Percentiles rank a stretch among this genome's conserved stretches.
Conservation (phyloP, 148 eudicot genomes). For the Pouteria glomerata region DNA sequence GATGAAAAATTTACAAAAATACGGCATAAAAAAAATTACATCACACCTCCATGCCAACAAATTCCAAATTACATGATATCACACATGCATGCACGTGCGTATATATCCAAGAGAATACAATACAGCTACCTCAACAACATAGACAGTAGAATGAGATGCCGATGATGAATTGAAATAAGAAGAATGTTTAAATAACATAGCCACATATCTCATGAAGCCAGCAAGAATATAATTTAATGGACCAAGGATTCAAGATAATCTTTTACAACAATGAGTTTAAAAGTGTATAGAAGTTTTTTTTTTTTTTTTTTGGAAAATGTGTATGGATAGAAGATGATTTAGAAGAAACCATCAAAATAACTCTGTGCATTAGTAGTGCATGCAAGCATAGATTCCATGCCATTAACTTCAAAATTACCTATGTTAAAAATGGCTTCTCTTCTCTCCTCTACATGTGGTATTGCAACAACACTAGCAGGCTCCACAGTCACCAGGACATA, state of each 20-base stretch:
- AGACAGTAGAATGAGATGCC: not conserved
- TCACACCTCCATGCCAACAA: not conserved
- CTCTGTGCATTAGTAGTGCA: not conserved
- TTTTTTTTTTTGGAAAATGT: not conserved
- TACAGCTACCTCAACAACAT: not conserved
- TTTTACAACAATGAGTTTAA: too few relatives aligned
- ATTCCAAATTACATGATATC: not conserved
- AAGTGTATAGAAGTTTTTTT: too few relatives aligned
- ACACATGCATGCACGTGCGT: too few relatives aligned
- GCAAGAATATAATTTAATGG: not conserved
- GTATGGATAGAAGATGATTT: not conserved
- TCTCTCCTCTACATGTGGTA: conserved; percentile 63
- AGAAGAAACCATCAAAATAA: not conserved
- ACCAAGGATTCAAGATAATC: too few relatives aligned
- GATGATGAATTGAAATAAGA: not conserved
- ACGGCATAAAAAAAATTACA: not conserved
- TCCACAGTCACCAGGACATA: conserved; percentile 64
- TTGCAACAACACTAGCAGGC: conserved; percentile 83
- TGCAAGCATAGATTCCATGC: not conserved
- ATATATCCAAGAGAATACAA: too few relatives aligned
- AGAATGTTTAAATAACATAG: not conserved
- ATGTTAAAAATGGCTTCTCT: conserved; percentile 62
- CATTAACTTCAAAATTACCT: conserved; percentile 35
- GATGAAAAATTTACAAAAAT: not conserved
- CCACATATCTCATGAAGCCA: not conserved